Base-by-base conservation (phyloP, 768 basidiomycete species). In the Russula earlei region DNA sequence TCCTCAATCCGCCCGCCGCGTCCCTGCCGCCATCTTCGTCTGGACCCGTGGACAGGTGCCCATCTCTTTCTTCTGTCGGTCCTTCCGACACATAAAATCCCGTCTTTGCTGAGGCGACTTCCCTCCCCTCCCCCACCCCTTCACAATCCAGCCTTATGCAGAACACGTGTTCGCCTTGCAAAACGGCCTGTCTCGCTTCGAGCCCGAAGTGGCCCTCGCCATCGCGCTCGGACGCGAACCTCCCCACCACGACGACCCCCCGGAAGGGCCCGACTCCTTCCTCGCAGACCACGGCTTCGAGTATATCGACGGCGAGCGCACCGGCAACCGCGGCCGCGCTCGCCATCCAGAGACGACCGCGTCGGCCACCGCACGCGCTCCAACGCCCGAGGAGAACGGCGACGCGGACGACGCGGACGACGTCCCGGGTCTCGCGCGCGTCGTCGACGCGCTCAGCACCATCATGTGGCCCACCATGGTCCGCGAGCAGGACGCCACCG, bases 401-500 rank as follows among this genome's bases (percentile, higher is more conserved):
- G 29, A 20, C 10, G 55, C 47, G 0, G 52, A 22, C 8, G 49
- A 49, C 25, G 49, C 24, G 1, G 52, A 59, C 19, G 64, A 56
- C 8, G 60, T 69, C 15, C 68, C 66, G 15, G 78, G 78, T 12
- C 76, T 89, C 33, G 77, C 80, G 29, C 81, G 90, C 24, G 81
- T 90, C 8, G 62, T 87, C 19, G 87, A 90, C 64, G 86, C 89
- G 11, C 71, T 92, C 42, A 84, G 87, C 67, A 90, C 90, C 0
- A 81, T 92, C 63, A 89, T 91, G 84, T 92, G 89, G 89, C 84
- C 89, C 4, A 85, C 84, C 0, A 83, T 92, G 79, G 69, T 78
- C 46, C 71, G 77, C 22, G 69, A 65, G 31, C 64, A 64, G n/a
- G 45, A 64, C 6, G 70, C n/a, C 15, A 25, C 17, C 17, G 17